A percentile compares a stretch with the other conserved stretches of the same genome.
Evolutionary conservation across 495 filamentous ascomycete genomes (phyloP).

Genomic region (Lophiostoma macrostomum): DNA sequence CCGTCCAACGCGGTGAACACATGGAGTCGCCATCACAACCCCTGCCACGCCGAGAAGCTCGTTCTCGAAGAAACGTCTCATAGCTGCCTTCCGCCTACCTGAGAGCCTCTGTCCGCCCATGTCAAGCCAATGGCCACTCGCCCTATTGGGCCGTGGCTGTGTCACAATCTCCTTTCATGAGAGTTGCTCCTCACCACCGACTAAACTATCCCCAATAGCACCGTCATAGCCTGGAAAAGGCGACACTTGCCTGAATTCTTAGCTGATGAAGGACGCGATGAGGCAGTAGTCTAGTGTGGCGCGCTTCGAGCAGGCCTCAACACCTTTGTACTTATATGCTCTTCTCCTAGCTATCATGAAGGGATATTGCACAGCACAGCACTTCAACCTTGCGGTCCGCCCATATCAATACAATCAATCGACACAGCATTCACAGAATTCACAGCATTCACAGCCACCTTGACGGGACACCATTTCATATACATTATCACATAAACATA

Average conservation of each 20-base stretch:
- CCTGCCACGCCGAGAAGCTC: not conserved
- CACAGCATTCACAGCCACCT: conserved; percentile 7
- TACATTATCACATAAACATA: not conserved
- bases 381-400: too few species aligned
- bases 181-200: not conserved
- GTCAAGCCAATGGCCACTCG: not conserved
- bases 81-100: conserved; percentile 9
- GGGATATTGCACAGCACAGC: too few species aligned
- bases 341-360: too few species aligned
- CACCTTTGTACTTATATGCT: conserved; percentile 4
- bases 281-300: conserved; percentile 14
- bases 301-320: conserved; percentile 19
- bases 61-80: conserved; percentile 12
- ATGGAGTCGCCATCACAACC: conserved; percentile 8
- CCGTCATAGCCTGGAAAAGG: conserved; percentile 25
- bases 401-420: too few species aligned
- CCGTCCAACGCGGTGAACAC: not conserved
- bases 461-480: conserved; percentile 1
- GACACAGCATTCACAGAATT: not conserved
- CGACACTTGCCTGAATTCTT: conserved; percentile 14
- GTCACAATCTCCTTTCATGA: not conserved
- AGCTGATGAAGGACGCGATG: not conserved
- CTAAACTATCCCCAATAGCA: not conserved
- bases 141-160: conserved; percentile 14
- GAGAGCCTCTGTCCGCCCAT: conserved; percentile 5